These are phyloP conservation scores for Yamadazyma sp. DNA, from an alignment of 1,139 yeast species.

Conservation along the genomic window DNA sequence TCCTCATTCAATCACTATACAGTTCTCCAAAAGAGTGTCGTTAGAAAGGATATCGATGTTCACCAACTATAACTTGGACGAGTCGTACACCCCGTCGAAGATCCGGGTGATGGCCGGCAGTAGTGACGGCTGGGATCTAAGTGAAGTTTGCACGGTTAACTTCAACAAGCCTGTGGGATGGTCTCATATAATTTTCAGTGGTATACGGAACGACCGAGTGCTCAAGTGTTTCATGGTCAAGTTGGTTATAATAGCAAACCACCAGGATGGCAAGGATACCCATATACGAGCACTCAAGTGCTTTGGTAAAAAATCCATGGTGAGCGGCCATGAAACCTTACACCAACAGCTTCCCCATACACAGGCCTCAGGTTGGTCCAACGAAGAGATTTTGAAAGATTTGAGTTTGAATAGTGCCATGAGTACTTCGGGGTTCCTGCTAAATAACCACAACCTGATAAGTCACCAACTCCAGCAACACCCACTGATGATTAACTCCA, in stretches of 20 bases:
- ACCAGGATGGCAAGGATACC: conserved; percentile 95
- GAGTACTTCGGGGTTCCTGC: conserved; percentile 31
- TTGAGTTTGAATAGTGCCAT: conserved; percentile 29
- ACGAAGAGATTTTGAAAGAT: conserved; percentile 29
- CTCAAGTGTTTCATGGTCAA: conserved; percentile 75
- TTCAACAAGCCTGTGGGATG: conserved; percentile 82
- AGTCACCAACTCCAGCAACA: neutral
- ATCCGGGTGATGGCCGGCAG: conserved; percentile 78
- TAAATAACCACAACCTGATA: conserved; percentile 19
- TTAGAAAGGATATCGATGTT: conserved; percentile 72
- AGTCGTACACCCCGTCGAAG: conserved; percentile 86
- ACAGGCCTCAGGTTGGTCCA: conserved; percentile 9
- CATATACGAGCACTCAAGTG: conserved; percentile 72
- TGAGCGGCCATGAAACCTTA: conserved; percentile 3
- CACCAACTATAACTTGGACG: conserved; percentile 69
- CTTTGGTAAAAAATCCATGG: conserved; percentile 35
- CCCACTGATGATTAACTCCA: neutral
- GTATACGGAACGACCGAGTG: conserved; percentile 56
- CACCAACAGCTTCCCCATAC: neutral
- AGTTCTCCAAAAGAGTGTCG: conserved; percentile 75
- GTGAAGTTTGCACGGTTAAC: conserved; percentile 67
- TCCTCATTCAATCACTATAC: conserved; percentile 82
- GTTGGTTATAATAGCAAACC: conserved; percentile 73
- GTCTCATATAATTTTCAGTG: conserved; percentile 71
- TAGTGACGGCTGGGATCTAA: conserved; percentile 76